Percentiles rank a stretch among this genome's conserved stretches.
phyloP scores from a whole-genome alignment of 768 basidiomycete genomes.

The Leucosporidium yakuticum region DNA sequence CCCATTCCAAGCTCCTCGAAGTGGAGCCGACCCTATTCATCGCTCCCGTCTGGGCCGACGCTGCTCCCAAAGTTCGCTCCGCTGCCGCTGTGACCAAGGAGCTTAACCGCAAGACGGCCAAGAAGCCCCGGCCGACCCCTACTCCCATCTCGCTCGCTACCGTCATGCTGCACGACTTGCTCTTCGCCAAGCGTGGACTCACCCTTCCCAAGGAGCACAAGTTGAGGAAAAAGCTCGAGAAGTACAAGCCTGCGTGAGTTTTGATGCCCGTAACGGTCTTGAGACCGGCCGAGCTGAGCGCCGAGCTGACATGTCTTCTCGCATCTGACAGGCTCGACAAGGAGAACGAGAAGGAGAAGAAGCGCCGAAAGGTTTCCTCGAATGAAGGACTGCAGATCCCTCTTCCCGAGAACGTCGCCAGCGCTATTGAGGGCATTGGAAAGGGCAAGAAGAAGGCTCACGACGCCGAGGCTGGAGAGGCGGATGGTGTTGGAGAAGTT shows the following conservation, averaged over 20 bases:
- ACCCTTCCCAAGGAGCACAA: conserved; percentile 91
- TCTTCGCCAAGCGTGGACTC: conserved; percentile 72
- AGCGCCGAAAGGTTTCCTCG: conserved; percentile 58
- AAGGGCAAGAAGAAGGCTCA: conserved; percentile 33
- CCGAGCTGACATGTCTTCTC: neutral
- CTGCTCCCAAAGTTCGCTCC: conserved; percentile 24
- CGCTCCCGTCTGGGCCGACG: conserved; percentile 23
- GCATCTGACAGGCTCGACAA: conserved; percentile 26
- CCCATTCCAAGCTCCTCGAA: conserved; percentile 23
- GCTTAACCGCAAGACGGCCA: conserved; percentile 46
- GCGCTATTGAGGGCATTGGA: conserved; percentile 31
- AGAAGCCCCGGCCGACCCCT: conserved; percentile 56
- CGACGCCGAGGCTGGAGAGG: conserved; percentile 24
- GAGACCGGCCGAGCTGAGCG: neutral
- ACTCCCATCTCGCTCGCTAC: conserved; percentile 65
- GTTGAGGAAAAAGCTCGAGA: conserved; percentile 76
- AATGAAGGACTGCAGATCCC: conserved; percentile 50
- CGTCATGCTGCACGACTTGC: conserved; percentile 82
- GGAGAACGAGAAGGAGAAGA: conserved; percentile 34
- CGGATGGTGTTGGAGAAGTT: conserved; percentile 27
- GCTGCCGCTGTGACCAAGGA: conserved; percentile 65
- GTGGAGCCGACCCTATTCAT: conserved; percentile 33
- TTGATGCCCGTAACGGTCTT: too few species aligned
- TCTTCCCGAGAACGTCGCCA: conserved; percentile 26
- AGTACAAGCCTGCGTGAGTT: conserved; percentile 42